A percentile compares a stretch with the other conserved stretches of the same genome.
phyloP scores from a whole-genome alignment of 345 rosid species.

The Salix arbutifolia region DNA sequence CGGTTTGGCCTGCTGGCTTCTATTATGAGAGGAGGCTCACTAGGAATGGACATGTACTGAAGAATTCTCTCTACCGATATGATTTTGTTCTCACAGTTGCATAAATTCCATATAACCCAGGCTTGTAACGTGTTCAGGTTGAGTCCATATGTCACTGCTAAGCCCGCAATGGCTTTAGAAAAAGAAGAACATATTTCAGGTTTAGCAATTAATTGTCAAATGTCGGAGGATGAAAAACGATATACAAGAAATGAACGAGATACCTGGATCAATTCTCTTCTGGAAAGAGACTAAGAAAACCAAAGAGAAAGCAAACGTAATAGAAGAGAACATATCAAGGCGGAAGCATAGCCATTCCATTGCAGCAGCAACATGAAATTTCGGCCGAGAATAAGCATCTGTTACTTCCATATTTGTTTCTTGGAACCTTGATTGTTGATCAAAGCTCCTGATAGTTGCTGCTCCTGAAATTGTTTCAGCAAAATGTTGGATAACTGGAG shows the following conservation, averaged over 20 bases:
- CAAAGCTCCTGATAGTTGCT: slow-evolving; percentile 66
- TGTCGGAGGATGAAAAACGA: background rate
- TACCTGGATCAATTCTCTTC: slow-evolving; percentile 67
- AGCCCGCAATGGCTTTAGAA: slow-evolving; percentile 66
- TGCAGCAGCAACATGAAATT: slow-evolving; percentile 45
- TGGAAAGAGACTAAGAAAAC: slow-evolving; percentile 57
- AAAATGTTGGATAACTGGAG: slow-evolving; percentile 73
- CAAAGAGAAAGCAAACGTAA: slow-evolving; percentile 54
- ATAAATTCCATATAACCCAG: slow-evolving; percentile 63
- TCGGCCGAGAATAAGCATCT: slow-evolving; percentile 56
- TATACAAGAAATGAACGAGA: slow-evolving; percentile 5
- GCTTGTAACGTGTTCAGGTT: slow-evolving; percentile 67
- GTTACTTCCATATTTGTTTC: slow-evolving; percentile 46
- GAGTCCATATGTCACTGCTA: slow-evolving; percentile 84
- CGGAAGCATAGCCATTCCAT: slow-evolving; percentile 79
- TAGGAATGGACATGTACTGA: slow-evolving; percentile 62
- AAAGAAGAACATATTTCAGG: background rate
- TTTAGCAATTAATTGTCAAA: background rate
- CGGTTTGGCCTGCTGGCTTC: slow-evolving; percentile 47
- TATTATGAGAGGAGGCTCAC: slow-evolving; percentile 72
- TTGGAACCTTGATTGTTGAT: slow-evolving; percentile 59
- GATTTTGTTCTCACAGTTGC: slow-evolving; percentile 69
- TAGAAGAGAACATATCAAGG: slow-evolving; percentile 50
- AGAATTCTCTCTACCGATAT: slow-evolving; percentile 86
- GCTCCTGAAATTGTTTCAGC: slow-evolving; percentile 71